phyloP scores from a whole-genome alignment of 78 protist species.

The Parvularia atlantis region DNA sequence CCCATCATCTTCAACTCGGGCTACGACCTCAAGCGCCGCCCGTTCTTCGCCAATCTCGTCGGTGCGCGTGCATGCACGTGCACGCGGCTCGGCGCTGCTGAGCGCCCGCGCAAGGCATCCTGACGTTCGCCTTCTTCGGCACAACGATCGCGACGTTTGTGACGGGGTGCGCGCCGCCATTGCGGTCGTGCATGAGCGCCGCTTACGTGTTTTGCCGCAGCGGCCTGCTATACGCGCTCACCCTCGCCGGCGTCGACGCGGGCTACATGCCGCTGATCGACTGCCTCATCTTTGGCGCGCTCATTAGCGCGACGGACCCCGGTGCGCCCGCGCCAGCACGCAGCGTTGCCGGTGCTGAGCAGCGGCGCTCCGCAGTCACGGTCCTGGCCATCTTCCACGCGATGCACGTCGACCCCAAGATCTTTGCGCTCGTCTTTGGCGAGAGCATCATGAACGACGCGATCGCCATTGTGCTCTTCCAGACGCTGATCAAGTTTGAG shows the following conservation, averaged over 20 bases:
- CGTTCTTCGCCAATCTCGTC: too few relatives aligned
- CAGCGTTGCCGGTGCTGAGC: too few relatives aligned
- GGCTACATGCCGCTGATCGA: neutral
- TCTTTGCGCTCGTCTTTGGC: conserved; percentile 44
- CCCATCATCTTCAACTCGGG: conserved; percentile 33
- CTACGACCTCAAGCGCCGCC: conserved; percentile 20
- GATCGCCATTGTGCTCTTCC: conserved; percentile 36
- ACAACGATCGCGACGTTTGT: conserved; percentile 8
- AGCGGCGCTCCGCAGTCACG: conserved; percentile 11
- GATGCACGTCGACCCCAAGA: conserved; percentile 27
- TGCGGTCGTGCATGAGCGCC: too few relatives aligned
- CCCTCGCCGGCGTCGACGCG: too few relatives aligned
- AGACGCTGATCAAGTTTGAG: neutral
- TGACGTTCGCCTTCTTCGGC: conserved; percentile 13
- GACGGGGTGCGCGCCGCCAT: neutral
- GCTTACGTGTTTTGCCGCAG: neutral
- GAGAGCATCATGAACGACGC: conserved; percentile 54
- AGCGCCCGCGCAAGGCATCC: too few relatives aligned
- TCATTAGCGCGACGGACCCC: conserved; percentile 83
- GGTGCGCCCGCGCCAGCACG: neutral
- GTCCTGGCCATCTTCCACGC: conserved; percentile 44
- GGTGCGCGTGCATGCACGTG: too few relatives aligned
- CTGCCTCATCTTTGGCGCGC: conserved; percentile 67
- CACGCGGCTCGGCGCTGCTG: too few relatives aligned
- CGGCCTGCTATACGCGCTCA: neutral